Base-by-base conservation (phyloP, 163 green algal genomes). In the Trebouxiophyceae sp. region DNA sequence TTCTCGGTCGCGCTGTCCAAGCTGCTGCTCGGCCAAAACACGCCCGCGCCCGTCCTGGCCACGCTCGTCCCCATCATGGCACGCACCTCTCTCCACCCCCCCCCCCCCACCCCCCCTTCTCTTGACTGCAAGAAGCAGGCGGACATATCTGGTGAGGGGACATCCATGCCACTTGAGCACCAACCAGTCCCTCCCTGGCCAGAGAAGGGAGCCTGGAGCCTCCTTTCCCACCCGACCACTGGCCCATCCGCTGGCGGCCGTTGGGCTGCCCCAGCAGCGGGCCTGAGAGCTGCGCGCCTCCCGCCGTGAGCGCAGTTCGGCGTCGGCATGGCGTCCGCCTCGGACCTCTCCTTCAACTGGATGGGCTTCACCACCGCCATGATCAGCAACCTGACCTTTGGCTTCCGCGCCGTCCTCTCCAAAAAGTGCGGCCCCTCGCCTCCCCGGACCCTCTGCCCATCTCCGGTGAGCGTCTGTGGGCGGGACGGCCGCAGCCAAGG, bases 291-390 rank as follows among this genome's bases (percentile, higher is more conserved):
- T 24, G 47, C 22, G 47, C 22, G 47, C n/a, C n/a, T n/a, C n/a
- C n/a, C n/a, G n/a, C n/a, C n/a, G 12, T 19, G 30, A 8, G 12
- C 54, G 54, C 77, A 90, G 83, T 72, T 79, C 31, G 94, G 93
- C 75, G 93, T 98, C 46, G 91, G 80, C 1, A 66, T 95, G 59
- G 94, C 92, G 3, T 97, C 89, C 22, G 89, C 92, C 1, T 89
- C 88, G 54, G 94, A 99, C 78, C 82, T 98, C 57, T 91, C 81
- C 29, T 99, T 99, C 87, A 97, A 97, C 87, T 98, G 91, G 91
- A 84, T 80, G 2, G 92, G 92, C 58, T 97, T 97, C 84, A 77
- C 92, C 57, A 87, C 77, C 5, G 91, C 91, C 61, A 97, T 97
- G 92, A 65, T 88, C 45, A 92, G 81, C 68, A 97, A 97, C 77